Evolutionary conservation across 495 filamentous ascomycete species (phyloP), one percentile per base, ranked within the genome.

Genomic region (Penicillium pancosmium): DNA sequence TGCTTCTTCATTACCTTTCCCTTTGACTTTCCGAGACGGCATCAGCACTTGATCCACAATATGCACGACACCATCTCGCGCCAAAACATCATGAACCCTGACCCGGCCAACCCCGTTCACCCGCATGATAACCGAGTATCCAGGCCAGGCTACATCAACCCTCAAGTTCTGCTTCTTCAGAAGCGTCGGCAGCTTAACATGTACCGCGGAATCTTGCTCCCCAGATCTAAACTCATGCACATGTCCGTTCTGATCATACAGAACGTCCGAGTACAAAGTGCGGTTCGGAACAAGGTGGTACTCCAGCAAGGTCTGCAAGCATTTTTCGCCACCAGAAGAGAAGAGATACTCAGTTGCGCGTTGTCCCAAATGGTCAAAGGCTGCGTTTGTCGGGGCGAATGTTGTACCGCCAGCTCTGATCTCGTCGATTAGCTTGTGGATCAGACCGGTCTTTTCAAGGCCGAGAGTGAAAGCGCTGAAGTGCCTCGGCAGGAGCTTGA

Each of bases 391-490:
- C 0, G 92, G 92, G 1, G 87, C 86, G 65, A 94, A 92, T 46
- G 91, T 58, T 8, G 90, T 93, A 0, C 84, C 81, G 34, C 86
- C 85, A 55, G 74, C 76, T 27, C 66, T 63, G 5, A 68, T 69
- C 36, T 62, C 72, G 64, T 80, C 75, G 43, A 66, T 62, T 50
- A 87, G 68, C 38, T 68, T 71, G 40, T 75, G 64, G 49, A 72
- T 64, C 3, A 97, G 78, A 2, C 86, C 86, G 0, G 91, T 92
- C 63, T 87, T 90, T 47, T 74, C 66, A 36, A 94, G 81, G 5
- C 80, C 92, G 13, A 91, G 81, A 49, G 82, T 75, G 21, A 94
- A 84, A 1, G 92, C 96, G 70, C 83, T 88, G 77, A 96, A 94
- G 50, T 86, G 78, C 34, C 73, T 68, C 0, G 92, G 92, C 41